Base-by-base conservation (phyloP, 1,284 basidiomycete species). In the Ustilago bromivora region DNA sequence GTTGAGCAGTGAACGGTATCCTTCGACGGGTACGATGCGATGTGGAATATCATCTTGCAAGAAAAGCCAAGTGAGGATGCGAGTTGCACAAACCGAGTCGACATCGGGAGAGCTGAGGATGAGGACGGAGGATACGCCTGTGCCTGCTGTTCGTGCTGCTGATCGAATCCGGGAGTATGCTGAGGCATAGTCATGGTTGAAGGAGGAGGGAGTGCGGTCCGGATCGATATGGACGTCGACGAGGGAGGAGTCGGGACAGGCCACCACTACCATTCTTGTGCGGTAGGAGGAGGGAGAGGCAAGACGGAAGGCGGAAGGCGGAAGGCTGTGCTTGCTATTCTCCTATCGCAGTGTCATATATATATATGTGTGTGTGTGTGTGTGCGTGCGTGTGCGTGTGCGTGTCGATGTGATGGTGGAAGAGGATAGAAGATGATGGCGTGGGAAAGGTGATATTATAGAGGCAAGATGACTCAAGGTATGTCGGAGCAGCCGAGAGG, bases 21-120 rank as follows among this genome's bases (percentile, higher is more conserved):
- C 95, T 34, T 94, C 92, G 1, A 98, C 92, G n/a, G 96, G 96
- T 28, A 95, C 92, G 71, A 95, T 91, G 51, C 94, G 91, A 87
- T 97, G 93, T 84, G 93, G 92, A 28, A 99, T 91, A 81, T 97
- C 95, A 88, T 99, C 97, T 79, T 96, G 93, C 76, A 92, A 92
- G 87, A 99, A 91, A 23, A 99, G 88, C 41, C 92, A 91, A n/a
- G 92, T 92, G 53, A 99, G 90, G 89, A 98, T 95, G 55, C 92
- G 90, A 5, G 93, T 91, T 6, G 94, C 95, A 87, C 94, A 96
- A 7, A 97, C 88, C 15, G 94, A 93, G 87, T 97, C 95, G 54
- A 96, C 93, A 83, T 96, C 93, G 12, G 94, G 93, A 4, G 94
- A 91, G 54, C 93, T 93, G 71, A 96, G 91, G 65, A 97, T 90